These are phyloP conservation scores for Xylariales sp. DNA, from an alignment of 2,329 filamentous ascomycete species.

Conservation along the genomic window DNA sequence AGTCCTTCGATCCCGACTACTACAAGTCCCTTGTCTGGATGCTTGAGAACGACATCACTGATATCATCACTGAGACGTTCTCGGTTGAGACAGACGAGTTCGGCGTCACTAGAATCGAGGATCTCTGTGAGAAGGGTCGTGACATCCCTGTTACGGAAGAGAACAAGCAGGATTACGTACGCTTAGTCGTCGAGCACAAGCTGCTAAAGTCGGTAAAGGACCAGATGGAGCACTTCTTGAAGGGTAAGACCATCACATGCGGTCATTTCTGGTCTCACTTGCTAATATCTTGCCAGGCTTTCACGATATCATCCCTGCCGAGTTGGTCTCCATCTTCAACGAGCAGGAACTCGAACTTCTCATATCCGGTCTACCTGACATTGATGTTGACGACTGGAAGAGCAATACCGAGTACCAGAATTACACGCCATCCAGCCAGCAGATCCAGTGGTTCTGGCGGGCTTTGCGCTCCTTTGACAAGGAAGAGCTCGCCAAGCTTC, in stretches of 20 bases:
- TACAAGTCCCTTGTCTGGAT: conserved; percentile 99
- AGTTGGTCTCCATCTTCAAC: conserved; percentile 95
- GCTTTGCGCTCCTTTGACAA: conserved; percentile 97
- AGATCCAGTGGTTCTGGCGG: conserved; percentile 99
- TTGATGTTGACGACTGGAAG: conserved; percentile 98
- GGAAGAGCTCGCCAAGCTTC: conserved; percentile 92
- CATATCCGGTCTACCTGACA: conserved; percentile 94
- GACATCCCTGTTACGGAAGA: conserved; percentile 94
- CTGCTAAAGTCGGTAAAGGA: conserved; percentile 88
- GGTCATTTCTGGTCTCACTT: conserved; percentile 7
- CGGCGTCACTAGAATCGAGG: conserved; percentile 80
- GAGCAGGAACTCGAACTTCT: conserved; percentile 95
- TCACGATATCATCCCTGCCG: conserved; percentile 94
- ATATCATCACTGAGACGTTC: conserved; percentile 95
- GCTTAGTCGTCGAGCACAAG: conserved; percentile 89
- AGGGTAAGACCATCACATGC: conserved; percentile 48
- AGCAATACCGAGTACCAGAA: conserved; percentile 98
- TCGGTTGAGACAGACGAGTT: conserved; percentile 93
- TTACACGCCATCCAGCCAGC: conserved; percentile 87
- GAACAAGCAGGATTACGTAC: conserved; percentile 97
- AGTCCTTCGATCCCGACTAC: conserved; percentile 96
- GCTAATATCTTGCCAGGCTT: conserved; percentile 58
- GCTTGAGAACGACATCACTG: conserved; percentile 96
- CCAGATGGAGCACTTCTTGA: conserved; percentile 89
- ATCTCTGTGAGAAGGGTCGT: conserved; percentile 80